Conservation (phyloP, 768 basidiomycete species). For the Hygrophoropsis aurantiaca region DNA sequence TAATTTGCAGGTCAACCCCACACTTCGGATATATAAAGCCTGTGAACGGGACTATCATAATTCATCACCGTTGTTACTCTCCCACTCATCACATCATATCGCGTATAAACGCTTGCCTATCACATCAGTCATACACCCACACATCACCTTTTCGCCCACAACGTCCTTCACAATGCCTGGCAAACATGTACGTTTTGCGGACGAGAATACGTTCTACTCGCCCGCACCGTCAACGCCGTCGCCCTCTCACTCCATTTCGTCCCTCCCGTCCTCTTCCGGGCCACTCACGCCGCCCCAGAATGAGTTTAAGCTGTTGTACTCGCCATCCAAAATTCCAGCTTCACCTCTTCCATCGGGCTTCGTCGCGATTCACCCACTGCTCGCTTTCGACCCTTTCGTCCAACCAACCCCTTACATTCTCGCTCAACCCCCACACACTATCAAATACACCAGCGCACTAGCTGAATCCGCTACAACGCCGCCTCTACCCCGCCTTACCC, state of each 20-base stretch:
- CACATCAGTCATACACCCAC: too few species aligned
- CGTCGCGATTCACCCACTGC: conserved; percentile 29
- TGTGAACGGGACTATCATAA: too few species aligned
- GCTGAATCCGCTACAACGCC: conserved; percentile 32
- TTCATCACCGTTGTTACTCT: too few species aligned
- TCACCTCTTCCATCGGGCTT: conserved; percentile 23
- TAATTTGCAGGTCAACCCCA: too few species aligned
- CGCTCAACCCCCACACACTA: conserved; percentile 16
- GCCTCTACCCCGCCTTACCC: conserved; percentile 24
- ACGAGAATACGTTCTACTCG: conserved; percentile 33
- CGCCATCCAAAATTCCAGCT: too few species aligned
- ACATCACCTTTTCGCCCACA: too few species aligned
- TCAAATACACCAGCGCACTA: conserved; percentile 22
- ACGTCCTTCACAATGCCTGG: conserved; percentile 24
- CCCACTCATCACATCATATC: too few species aligned
- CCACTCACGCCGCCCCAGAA: conserved; percentile 30
- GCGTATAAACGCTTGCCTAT: too few species aligned
- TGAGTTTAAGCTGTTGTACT: conserved; percentile 9
- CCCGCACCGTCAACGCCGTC: conserved; percentile 22
- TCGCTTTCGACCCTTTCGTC: conserved; percentile 25
- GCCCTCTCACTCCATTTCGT: conserved; percentile 26
- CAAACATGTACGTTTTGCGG: conserved; percentile 32
- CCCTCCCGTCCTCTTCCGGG: conserved; percentile 29
- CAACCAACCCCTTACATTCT: conserved; percentile 20
- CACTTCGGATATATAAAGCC: too few species aligned